Evolutionary conservation across 2,329 filamentous ascomycete species (phyloP), one percentile per base, ranked within the genome.

Genomic region (Curvularia sp.): DNA sequence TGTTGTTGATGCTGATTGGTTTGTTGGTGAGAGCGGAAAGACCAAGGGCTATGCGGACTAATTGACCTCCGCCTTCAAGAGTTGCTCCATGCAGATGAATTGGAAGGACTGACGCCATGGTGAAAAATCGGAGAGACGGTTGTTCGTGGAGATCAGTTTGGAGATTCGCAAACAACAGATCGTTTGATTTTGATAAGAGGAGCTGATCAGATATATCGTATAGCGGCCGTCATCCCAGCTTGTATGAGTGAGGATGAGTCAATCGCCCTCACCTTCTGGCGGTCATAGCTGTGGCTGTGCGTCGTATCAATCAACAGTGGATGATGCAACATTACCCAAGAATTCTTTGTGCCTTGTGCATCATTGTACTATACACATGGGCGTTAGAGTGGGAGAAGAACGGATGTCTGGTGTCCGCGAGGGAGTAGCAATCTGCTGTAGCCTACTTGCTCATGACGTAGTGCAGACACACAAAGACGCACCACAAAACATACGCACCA

Each of bases 41-140:
- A 13, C 81, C 80, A 8, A 87, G 65, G 2, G 85, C 83, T 50
- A 85, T 80, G 21, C 86, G 84, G 42, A 87, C 77, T 2, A 88
- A 78, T 70, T 88, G 86, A 13, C 86, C 86, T 25, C 86, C 86
- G 38, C 86, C 86, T 80, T 88, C 86, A 19, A 87, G 81, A 3
- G 81, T 86, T 18, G 80, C 81, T 47, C 86, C 85, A 67, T 86
- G 80, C 10, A 87, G 67, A 49, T 72, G 68, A 10, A 76, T 66
- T 1, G 60, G 39, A 13, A 42, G 30, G 23, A 25, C 49, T 5
- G 47, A 45, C 19, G 60, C 53, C 61, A 67, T 65, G n/a, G 1
- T 25, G 36, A 19, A 21, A 12, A 8, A 42, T 25, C 5, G 21
- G 21, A 25, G 21, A 25, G 21, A n/a, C 25, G 2, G 2, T n/a